A percentile compares a stretch with the other conserved stretches of the same genome.
Conservation (phyloP, 768 basidiomycete species). For the Dacryopinax primogenitus region DNA sequence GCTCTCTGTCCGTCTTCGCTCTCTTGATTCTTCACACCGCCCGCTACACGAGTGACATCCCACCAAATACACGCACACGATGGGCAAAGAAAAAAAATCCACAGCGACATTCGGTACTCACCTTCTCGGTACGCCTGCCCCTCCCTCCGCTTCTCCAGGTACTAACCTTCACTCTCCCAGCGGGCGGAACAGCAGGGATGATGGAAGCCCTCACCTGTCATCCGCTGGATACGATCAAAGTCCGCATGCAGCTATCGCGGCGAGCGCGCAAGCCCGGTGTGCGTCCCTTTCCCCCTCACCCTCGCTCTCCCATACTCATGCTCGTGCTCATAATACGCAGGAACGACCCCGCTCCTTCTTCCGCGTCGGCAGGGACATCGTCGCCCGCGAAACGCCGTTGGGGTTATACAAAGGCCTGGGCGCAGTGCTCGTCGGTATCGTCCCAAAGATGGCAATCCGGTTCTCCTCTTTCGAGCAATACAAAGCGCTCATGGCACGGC, state of each 20-base stretch:
- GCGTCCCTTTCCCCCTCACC: slow-evolving; percentile 27
- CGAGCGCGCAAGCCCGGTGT: slow-evolving; percentile 73
- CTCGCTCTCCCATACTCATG: neutral
- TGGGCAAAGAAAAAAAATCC: neutral
- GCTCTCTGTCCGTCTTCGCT: neutral
- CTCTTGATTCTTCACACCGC: neutral
- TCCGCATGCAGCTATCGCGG: slow-evolving; percentile 96
- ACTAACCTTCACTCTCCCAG: slow-evolving; percentile 38
- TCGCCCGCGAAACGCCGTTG: slow-evolving; percentile 80
- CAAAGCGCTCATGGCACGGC: slow-evolving; percentile 36
- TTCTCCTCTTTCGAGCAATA: slow-evolving; percentile 97
- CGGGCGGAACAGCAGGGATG: slow-evolving; percentile 86
- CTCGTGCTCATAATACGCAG: slow-evolving; percentile 39
- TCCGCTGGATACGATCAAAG: slow-evolving; percentile 97
- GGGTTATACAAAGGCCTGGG: slow-evolving; percentile 97
- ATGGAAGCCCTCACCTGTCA: slow-evolving; percentile 86
- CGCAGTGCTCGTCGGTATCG: slow-evolving; percentile 90
- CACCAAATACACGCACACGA: no score
- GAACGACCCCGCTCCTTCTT: slow-evolving; percentile 85
- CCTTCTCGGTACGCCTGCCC: neutral
- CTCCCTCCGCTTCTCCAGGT: neutral
- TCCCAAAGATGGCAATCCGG: slow-evolving; percentile 98
- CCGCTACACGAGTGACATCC: no score
- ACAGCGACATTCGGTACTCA: neutral
- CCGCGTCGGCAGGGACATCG: slow-evolving; percentile 79